Evolutionary conservation across 306 rosid species (phyloP).

Genomic region (Castanea mollissima): DNA sequence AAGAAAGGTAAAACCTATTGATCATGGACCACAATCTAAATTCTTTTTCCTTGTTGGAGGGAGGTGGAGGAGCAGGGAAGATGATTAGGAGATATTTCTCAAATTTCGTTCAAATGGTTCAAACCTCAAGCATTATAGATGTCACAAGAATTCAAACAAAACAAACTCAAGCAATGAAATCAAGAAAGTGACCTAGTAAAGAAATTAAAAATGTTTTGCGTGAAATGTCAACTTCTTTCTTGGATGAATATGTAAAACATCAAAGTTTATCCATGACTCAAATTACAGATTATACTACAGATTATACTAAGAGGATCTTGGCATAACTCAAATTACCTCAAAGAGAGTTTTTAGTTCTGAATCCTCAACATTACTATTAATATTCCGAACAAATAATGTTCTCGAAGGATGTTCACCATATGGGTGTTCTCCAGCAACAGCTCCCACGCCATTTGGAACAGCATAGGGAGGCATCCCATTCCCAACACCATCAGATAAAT

Average conservation of each 20-base stretch:
- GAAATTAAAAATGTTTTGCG: neutral
- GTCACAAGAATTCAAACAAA: neutral
- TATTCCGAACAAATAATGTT: conserved; percentile 87
- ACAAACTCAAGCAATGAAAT: neutral
- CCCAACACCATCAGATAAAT: conserved; percentile 57
- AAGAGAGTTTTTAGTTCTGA: conserved; percentile 74
- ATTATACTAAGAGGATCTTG: conserved; percentile 5
- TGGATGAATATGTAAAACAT: conserved; percentile 3
- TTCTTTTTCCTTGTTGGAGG: neutral
- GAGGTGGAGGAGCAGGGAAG: neutral
- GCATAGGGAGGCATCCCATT: conserved; percentile 54
- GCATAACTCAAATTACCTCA: conserved; percentile 56
- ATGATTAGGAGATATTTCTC: neutral
- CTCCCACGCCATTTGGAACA: conserved; percentile 64
- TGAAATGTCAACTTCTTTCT: neutral
- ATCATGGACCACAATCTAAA: neutral
- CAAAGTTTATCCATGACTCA: neutral
- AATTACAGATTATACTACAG: neutral
- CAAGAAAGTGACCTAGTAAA: neutral
- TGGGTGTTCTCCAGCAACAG: conserved; percentile 94
- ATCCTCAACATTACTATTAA: conserved; percentile 89
- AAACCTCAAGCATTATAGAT: neutral
- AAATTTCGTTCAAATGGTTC: neutral
- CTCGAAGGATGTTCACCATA: conserved; percentile 97
- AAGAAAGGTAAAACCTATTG: neutral